phyloP scores from a whole-genome alignment of 2,329 filamentous ascomycete genomes.

The Ophiostoma piceae region DNA sequence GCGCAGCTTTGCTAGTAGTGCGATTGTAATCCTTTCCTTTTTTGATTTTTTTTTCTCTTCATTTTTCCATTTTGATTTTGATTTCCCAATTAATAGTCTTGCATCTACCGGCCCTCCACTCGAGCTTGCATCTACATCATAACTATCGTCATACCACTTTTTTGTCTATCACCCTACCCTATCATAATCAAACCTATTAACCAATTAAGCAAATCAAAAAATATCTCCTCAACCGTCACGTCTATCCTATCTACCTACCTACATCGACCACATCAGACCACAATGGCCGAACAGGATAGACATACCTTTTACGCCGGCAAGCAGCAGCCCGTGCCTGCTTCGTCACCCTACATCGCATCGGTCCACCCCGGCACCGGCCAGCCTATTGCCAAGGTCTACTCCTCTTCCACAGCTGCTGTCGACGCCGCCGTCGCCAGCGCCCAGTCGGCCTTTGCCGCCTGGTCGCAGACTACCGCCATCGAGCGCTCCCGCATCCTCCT shows the following conservation, averaged over 20 bases:
- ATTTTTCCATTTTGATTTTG: background rate
- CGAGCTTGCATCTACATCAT: constrained; percentile 2
- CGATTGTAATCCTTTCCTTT: too few relatives aligned
- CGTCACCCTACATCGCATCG: constrained; percentile 59
- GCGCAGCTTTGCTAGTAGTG: background rate
- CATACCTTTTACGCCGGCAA: constrained; percentile 73
- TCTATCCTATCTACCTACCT: background rate
- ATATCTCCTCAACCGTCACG: background rate
- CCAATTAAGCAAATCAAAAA: background rate
- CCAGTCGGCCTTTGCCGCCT: constrained; percentile 63
- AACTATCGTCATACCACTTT: constrained; percentile 7
- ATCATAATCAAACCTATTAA: background rate
- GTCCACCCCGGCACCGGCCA: constrained; percentile 68
- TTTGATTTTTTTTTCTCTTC: background rate
- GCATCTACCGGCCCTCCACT: background rate
- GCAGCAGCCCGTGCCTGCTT: constrained; percentile 52
- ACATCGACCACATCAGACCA: background rate
- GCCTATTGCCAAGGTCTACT: constrained; percentile 65
- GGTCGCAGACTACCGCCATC: constrained; percentile 70
- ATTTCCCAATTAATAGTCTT: background rate
- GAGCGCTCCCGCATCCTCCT: constrained; percentile 73
- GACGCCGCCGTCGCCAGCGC: constrained; percentile 69
- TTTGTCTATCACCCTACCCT: background rate
- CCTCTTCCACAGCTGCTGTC: constrained; percentile 56
- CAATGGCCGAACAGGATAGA: constrained; percentile 36